phyloP scores from a whole-genome alignment of 805 yeast species.

The Wickerhamomyces pijperi region DNA sequence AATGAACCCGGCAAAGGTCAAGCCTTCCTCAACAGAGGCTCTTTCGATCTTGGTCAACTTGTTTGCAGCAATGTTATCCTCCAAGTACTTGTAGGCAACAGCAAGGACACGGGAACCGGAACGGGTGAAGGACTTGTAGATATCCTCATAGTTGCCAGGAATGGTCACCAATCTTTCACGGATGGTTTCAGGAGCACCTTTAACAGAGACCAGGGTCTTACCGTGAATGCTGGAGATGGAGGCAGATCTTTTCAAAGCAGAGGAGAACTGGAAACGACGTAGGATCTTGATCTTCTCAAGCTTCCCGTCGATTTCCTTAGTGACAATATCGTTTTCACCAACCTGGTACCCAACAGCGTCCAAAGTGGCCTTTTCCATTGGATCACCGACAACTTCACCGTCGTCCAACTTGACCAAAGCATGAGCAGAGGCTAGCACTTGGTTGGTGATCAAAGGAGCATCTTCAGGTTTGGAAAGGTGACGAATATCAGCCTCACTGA shows the following conservation, averaged over 20 bases:
- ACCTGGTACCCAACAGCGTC: conserved; percentile 81
- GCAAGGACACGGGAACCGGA: conserved; percentile 95
- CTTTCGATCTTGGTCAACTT: conserved; percentile 54
- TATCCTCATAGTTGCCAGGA: conserved; percentile 74
- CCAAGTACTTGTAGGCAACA: conserved; percentile 74
- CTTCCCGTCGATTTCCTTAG: conserved; percentile 26
- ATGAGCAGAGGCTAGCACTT: conserved; percentile 88
- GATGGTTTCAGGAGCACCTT: conserved; percentile 98
- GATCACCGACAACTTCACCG: conserved; percentile 97
- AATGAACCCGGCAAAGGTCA: conserved; percentile 82
- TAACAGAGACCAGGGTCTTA: conserved; percentile 67
- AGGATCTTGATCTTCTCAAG: conserved; percentile 52
- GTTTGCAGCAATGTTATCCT: conserved; percentile 33
- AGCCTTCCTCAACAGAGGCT: conserved; percentile 61
- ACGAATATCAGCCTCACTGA: conserved; percentile 39
- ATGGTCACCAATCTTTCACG: conserved; percentile 59
- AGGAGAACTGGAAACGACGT: conserved; percentile 94
- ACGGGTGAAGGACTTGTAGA: conserved; percentile 84
- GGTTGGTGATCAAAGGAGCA: conserved; percentile 58
- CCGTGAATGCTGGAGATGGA: conserved; percentile 55
- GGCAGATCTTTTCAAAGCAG: conserved; percentile 92
- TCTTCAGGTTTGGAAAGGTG: conserved; percentile 43
- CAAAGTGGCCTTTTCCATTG: conserved; percentile 96
- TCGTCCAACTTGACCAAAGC: conserved; percentile 90
- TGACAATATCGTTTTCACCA: conserved; percentile 62